Base-by-base conservation (phyloP, 2,329 filamentous ascomycete species). In the Hypoxylon sp. region DNA sequence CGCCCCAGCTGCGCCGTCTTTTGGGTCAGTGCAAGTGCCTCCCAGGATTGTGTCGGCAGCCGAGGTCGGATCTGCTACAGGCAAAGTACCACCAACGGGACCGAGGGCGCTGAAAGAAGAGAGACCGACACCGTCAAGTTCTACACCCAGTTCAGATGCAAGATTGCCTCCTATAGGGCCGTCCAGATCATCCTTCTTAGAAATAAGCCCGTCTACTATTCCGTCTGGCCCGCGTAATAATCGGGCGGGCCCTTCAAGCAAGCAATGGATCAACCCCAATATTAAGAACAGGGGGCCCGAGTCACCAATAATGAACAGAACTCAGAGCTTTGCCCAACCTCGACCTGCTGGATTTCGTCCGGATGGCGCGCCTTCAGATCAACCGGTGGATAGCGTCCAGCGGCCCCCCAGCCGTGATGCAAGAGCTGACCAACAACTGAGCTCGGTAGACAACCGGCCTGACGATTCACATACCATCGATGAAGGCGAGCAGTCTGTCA, bases 181-280 rank as follows among this genome's bases (percentile, higher is more conserved):
- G 2, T 78, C 80, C 0, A 85, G 83, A 62, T 70, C 79, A n/a
- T 68, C 72, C n/a, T 73, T 78, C 16, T 64, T 75, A 8, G 80
- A 84, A 42, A 81, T 82, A 20, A 81, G 80, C 59, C 80, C 81
- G 7, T 75, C 81, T 3, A 84, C 81, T 5, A 85, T 87, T 49
- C 85, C 85, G 2, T 79, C 84, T 2, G 85, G 85, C 8, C 85
- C 85, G 32, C 82, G 85, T 33, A 59, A 62, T 45, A 84, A 86
- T 62, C 83, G 80, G 70, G 63, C 76, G 18, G 81, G 84, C 5
- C 81, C 83, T 14, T 85, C 84, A 0, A 87, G 85, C 72, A 87
- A 86, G 70, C 85, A 87, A 74, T 88, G 86, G 86, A 84, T 86
- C 61, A 87, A 87, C 52, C 83, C 85, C 2, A 82, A 80, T 26